Base-by-base conservation (phyloP, 495 filamentous ascomycete genomes). In the Hyaloscypha finlandica region DNA sequence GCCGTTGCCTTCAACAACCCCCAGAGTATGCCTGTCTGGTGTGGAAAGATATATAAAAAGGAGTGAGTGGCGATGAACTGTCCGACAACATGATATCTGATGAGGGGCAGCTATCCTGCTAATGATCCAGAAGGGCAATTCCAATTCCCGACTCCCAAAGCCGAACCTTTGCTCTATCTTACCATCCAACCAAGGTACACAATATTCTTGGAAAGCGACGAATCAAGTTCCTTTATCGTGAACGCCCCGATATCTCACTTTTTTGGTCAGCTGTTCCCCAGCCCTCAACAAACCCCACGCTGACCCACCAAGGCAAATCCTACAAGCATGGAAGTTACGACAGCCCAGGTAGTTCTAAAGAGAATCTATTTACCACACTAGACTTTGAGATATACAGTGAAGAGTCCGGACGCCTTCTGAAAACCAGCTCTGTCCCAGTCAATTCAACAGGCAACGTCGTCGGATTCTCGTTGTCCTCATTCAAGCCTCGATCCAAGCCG, bases 171-270 rank as follows among this genome's bases (percentile, higher is more conserved):
- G 12, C 72, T 92, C 0, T 75, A 90, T 73, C 71, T 92, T 16
- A 80, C 81, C 20, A 75, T 91, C 63, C 79, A 83, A 33, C 85
- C 88, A 5, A 83, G 86, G 6, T 81, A 89, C 71, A 87, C 77
- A 54, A 77, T 89, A 35, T 92, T 91, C 74, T 76, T 86, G 1
- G 76, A 75, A n/a, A 79, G 71, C 45, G 88, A 91, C 70, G 63
- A 33, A 6, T 65, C 69, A 6, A 88, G 79, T 9, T 81, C 84
- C 9, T 86, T 91, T 45, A 81, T 91, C 51, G 78, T 92, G 32
- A 83, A 86, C 68, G 83, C 89, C 4, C 71, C 71, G 31, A 71
- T 89, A 8, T 89, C 86, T 3, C 53, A 73, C 45, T n/a, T 63
- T 37, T 70, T 73, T 35, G 70, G 53, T 56, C 0, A 56, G 19